These are phyloP conservation scores for Taphrina deformans DNA, from an alignment of 1,139 yeast genomes.

Conservation along the genomic window DNA sequence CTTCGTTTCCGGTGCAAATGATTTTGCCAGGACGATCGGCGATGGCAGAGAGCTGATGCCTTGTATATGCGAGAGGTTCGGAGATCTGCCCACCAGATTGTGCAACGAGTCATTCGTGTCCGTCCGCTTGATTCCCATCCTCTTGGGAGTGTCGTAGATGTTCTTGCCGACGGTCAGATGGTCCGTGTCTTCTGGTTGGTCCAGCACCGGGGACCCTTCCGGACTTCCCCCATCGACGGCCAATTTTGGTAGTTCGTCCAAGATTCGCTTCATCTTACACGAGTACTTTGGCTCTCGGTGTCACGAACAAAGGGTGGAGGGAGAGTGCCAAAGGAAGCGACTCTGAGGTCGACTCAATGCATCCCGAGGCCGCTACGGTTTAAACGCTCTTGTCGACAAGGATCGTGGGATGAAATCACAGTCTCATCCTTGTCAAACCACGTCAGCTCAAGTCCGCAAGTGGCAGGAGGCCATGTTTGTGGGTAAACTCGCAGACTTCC, in stretches of 20 bases:
- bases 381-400: too few species aligned
- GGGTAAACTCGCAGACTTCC: not conserved
- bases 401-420: too few species aligned
- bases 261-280: not conserved
- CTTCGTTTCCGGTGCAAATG: not conserved
- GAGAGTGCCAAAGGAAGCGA: too few species aligned
- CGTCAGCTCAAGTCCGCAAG: not conserved
- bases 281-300: too few species aligned
- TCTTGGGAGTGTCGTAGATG: not conserved
- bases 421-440: not conserved
- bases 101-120: slow-evolving; percentile 18
- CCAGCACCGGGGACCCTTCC: not conserved
- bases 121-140: not conserved
- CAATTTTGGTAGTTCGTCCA: slow-evolving; percentile 1
- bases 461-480: not conserved
- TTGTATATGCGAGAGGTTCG: slow-evolving; percentile 17
- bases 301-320: too few species aligned
- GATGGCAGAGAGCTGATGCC: slow-evolving; percentile 45
- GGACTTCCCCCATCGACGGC: not conserved
- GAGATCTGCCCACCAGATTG: slow-evolving; percentile 11
- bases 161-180: not conserved
- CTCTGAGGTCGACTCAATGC: too few species aligned
- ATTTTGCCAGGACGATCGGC: slow-evolving; percentile 39
- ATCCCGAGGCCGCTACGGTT: too few species aligned
- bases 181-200: not conserved